A percentile compares a stretch with the other conserved stretches of the same genome.
These are phyloP conservation scores for Corymbia maculata DNA, from an alignment of 345 rosid species.

Conservation along the genomic window DNA sequence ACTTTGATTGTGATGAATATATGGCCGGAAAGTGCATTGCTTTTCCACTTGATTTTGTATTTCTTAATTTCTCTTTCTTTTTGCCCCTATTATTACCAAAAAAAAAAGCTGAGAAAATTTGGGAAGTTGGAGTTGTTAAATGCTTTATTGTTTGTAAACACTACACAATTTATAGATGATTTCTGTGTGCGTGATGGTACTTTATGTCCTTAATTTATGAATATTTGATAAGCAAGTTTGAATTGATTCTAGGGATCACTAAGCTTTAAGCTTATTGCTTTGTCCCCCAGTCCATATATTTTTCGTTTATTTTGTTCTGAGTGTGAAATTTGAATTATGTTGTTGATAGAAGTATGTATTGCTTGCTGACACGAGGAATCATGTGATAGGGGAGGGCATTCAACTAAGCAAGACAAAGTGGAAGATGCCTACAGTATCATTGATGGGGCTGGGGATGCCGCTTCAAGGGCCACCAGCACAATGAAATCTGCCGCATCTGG, in stretches of 20 bases:
- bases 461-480: constrained; percentile 16
- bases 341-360: neutral
- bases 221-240: neutral
- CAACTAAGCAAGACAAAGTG: neutral
- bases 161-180: neutral
- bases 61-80: neutral
- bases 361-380: neutral
- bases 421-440: constrained; percentile 1
- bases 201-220: neutral
- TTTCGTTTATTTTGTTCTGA: neutral
- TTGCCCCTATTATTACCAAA: neutral
- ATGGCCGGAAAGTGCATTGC: neutral
- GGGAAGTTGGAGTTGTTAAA: neutral
- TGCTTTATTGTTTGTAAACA: neutral
- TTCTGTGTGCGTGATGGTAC: rapidly evolving
- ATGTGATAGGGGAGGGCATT: neutral
- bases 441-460: constrained; percentile 20
- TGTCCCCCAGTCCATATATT: neutral
- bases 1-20: neutral
- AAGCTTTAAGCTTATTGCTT: neutral
- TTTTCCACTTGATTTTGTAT: neutral
- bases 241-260: neutral
- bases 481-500: constrained; percentile 19
- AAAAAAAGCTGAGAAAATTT: neutral
- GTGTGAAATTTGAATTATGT: neutral